phyloP scores from a whole-genome alignment of 2,329 filamentous ascomycete genomes.

The Bipolaris victoriae region DNA sequence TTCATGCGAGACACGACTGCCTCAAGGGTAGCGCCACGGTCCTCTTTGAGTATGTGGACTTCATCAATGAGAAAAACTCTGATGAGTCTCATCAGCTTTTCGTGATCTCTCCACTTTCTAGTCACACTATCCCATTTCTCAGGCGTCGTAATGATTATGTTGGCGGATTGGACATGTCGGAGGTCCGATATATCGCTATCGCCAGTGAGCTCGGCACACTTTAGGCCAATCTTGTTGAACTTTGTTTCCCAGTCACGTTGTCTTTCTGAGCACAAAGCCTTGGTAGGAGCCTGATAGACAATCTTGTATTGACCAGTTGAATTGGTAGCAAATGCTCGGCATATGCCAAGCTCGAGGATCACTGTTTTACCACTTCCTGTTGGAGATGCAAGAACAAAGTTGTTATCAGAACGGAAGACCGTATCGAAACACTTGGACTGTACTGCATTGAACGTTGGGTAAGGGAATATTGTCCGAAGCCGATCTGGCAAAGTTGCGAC shows the following conservation, averaged over 20 bases:
- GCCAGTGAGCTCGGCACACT: constrained; percentile 79
- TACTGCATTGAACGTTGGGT: constrained; percentile 77
- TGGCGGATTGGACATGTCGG: constrained; percentile 71
- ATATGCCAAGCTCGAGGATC: constrained; percentile 81
- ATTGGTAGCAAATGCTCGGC: constrained; percentile 66
- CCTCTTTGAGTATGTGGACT: constrained; percentile 83
- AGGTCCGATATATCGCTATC: constrained; percentile 75
- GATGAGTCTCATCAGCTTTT: constrained; percentile 73
- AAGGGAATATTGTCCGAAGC: constrained; percentile 73
- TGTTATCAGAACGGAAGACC: constrained; percentile 72
- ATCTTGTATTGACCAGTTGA: constrained; percentile 73
- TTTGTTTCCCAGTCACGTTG: constrained; percentile 79
- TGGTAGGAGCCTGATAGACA: constrained; percentile 84
- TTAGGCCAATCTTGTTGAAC: constrained; percentile 70
- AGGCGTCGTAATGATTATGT: constrained; percentile 84
- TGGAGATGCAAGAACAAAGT: constrained; percentile 79
- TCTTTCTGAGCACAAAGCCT: constrained; percentile 79
- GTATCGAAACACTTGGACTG: constrained; percentile 78
- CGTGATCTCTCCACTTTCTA: constrained; percentile 83
- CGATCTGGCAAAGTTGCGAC: constrained; percentile 69
- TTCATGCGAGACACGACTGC: constrained; percentile 89
- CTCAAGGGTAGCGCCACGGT: constrained; percentile 79
- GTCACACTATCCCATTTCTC: constrained; percentile 94
- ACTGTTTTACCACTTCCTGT: constrained; percentile 87
- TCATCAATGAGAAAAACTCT: constrained; percentile 86